Base-by-base conservation (phyloP, 768 basidiomycete genomes). In the Pulveroboletus sp. region DNA sequence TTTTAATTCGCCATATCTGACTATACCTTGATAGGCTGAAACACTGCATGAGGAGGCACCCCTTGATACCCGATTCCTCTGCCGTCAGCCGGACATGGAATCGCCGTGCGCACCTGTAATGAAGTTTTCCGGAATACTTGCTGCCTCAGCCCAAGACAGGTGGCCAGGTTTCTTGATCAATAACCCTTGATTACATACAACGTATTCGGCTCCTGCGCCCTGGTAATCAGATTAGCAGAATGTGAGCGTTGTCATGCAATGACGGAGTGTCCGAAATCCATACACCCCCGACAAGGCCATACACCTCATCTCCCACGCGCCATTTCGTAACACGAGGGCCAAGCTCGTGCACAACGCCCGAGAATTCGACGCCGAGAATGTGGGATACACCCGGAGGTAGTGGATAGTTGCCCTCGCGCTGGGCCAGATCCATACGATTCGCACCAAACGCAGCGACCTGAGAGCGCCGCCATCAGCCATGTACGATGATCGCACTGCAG, bases 151-250 rank as follows among this genome's bases (percentile, higher is more conserved):
- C 88, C 88, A 95, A 25, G 82, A 79, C 51, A 98, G 71, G 63
- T 84, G 69, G 23, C 65, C 62, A 7, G 93, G 91, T 67, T 97
- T 97, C 52, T 62, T 72, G 49, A 92, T 69, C 49, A 95, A 64
- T 69, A 89, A 80, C 3, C 78, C 80, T 50, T 82, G 73, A 8
- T 77, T 72, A 35, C 83, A 79, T 23, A 73, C 78, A 53, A 97
- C 81, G 63, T 84, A 94, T 65, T 94, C 89, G 31, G 93, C 92
- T 60, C 94, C 94, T 37, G 92, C 91, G 31, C 93, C 93, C 92
- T 94, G 42, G 23, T 23, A 21, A 46, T 27, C 39, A 17, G 19
- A 27, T 23, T 19, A 46, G 27, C 39, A 17, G 19, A 27, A 25
- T 23, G 39, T 52, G 24, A 54, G 52, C 14, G n/a, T 34, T 43